Conservation (phyloP, 805 yeast genomes). For the Lipomyces sp. region DNA sequence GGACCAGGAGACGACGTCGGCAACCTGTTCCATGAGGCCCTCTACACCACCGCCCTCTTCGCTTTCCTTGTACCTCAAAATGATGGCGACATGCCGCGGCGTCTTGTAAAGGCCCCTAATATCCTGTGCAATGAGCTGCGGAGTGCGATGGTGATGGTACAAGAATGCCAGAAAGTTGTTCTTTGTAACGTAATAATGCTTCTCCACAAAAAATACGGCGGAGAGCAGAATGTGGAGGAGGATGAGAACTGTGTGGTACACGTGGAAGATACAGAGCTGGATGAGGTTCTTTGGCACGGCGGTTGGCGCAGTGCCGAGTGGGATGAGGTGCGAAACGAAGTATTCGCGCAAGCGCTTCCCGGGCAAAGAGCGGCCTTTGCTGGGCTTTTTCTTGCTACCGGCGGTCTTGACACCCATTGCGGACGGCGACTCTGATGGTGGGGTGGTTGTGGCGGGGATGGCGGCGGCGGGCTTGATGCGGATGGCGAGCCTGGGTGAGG, state of each 20-base stretch:
- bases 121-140: slow-evolving; percentile 82
- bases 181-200: slow-evolving; percentile 20
- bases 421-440: not conserved
- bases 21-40: slow-evolving; percentile 70
- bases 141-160: slow-evolving; percentile 47
- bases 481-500: not conserved
- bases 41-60: slow-evolving; percentile 88
- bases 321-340: slow-evolving; percentile 13
- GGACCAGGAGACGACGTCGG: slow-evolving; percentile 83
- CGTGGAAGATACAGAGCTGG: slow-evolving; percentile 20
- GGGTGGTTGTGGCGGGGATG: not conserved
- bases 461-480: slow-evolving; percentile 5
- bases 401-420: not conserved
- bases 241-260: slow-evolving; percentile 23
- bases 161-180: slow-evolving; percentile 28
- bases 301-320: slow-evolving; percentile 12
- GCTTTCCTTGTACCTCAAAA: slow-evolving; percentile 68
- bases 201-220: slow-evolving; percentile 3
- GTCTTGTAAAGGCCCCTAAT: slow-evolving; percentile 67
- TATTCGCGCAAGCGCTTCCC: not conserved
- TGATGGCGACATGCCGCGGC: slow-evolving; percentile 72
- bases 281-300: slow-evolving; percentile 11
- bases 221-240: slow-evolving; percentile 25
- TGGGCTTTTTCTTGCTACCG: not conserved
- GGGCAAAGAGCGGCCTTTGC: not conserved